Evolutionary conservation across 1,284 basidiomycete genomes (phyloP), one percentile per base, ranked within the genome.

Genomic region (Rhodotorula glutinis): DNA sequence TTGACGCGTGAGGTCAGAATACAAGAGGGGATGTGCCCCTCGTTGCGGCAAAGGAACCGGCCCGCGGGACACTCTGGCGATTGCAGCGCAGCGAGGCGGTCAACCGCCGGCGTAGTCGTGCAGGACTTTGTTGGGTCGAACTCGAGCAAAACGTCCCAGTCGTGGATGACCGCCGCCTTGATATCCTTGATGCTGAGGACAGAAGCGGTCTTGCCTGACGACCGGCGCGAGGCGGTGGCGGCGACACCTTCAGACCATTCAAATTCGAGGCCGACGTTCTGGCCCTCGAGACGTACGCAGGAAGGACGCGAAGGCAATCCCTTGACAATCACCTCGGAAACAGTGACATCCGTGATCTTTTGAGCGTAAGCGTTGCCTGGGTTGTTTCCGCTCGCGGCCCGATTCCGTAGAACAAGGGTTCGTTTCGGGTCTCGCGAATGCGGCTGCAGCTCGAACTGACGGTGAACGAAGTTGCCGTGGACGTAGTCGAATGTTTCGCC

Each of bases 1-100:
- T 88, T 88, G n/a, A 99, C 93, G 68, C 91, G 83, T 30, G 90
- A 89, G 63, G 87, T 87, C 19, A 87, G 85, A 64, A 99, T 88
- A 57, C 78, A 83, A 4, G 86, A 82, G 2, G 93, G 91, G 74
- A 94, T 84, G 79, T 98, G 92, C 0, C 94, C 95, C 60, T 85
- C 82, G 78, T 98, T 98, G 76, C 79, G 80, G 78, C 95, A 99
- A 80, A 91, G 91, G 82, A 97, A 98, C 21, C 64, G 64, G 23
- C 67, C 66, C 14, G 63, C 27, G 2, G 70, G 63, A 53, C 75
- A 76, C 43, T 66, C 60, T n/a, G 69, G 65, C n/a, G 73, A 69
- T 49, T 60, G 62, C 27, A 74, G 52, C 3, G 51, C 51, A 33
- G 72, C 69, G 11, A 70, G 66, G 59, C 65, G 43, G 53, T 72